Evolutionary conservation across 2,329 filamentous ascomycete species (phyloP).

Genomic region (Stachybotrys chlorohalonatus): DNA sequence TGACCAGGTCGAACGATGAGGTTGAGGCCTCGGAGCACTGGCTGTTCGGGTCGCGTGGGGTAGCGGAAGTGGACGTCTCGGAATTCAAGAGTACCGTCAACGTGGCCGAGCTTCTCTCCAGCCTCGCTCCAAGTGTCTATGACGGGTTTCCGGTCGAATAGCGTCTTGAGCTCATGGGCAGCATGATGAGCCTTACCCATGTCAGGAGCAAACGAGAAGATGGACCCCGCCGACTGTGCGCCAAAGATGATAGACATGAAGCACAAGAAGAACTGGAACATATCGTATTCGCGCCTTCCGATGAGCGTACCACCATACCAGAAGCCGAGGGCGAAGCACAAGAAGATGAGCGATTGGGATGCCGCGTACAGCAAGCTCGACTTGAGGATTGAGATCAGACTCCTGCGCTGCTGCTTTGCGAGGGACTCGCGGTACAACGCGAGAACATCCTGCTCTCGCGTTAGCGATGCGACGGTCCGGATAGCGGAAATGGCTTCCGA

Average conservation of each 20-base stretch:
- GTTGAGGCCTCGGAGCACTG: constrained; percentile 81
- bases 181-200: constrained; percentile 90
- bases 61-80: constrained; percentile 91
- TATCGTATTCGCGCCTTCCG: constrained; percentile 57
- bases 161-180: constrained; percentile 66
- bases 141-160: constrained; percentile 73
- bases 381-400: constrained; percentile 64
- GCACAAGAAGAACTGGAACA: constrained; percentile 88
- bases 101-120: constrained; percentile 50
- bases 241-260: constrained; percentile 86
- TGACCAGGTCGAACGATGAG: constrained; percentile 66
- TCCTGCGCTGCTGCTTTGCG: constrained; percentile 55
- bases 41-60: constrained; percentile 80
- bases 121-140: constrained; percentile 76
- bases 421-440: constrained; percentile 60
- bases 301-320: constrained; percentile 84
- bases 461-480: constrained; percentile 84
- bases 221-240: constrained; percentile 80
- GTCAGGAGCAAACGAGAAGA: constrained; percentile 84
- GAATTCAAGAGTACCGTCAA: constrained; percentile 80
- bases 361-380: constrained; percentile 74
- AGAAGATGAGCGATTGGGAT: constrained; percentile 75
- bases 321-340: constrained; percentile 80
- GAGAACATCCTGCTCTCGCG: constrained; percentile 75
- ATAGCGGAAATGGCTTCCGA: constrained; percentile 93